phyloP scores from a whole-genome alignment of 768 basidiomycete genomes.

The Hortiboletus campestris region DNA sequence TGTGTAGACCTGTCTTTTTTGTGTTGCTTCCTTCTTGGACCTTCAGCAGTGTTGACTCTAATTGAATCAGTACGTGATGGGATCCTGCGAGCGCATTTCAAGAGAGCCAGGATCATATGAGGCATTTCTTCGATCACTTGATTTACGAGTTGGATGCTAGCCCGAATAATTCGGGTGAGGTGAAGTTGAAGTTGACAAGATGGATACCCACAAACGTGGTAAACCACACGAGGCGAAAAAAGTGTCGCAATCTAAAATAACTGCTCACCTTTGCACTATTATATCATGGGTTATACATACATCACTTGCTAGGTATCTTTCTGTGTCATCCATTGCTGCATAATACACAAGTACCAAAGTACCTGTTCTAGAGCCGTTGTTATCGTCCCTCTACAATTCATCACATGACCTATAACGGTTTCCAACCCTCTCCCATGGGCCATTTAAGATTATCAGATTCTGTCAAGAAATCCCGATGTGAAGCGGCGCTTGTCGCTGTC shows the following conservation, averaged over 20 bases:
- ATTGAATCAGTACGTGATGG: conserved; percentile 53
- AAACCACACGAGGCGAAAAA: neutral
- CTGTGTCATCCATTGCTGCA: conserved; percentile 2
- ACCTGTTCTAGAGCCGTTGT: conserved; percentile 2
- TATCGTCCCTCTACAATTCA: neutral
- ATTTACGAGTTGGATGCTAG: neutral
- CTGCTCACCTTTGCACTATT: conserved; percentile 1
- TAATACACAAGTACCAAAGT: conserved; percentile 20
- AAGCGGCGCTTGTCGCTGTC: neutral
- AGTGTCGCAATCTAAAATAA: neutral
- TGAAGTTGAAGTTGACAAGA: neutral
- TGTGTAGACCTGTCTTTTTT: conserved; percentile 19
- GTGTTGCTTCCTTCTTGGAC: neutral
- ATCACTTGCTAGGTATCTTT: conserved; percentile 23
- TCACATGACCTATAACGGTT: conserved; percentile 28
- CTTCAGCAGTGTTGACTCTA: neutral
- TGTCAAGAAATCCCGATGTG: conserved; percentile 16
- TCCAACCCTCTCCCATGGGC: conserved; percentile 60
- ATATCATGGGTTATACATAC: conserved; percentile 19
- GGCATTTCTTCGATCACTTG: neutral
- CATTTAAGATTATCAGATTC: conserved; percentile 54
- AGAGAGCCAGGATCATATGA: conserved; percentile 49
- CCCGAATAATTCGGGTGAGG: neutral
- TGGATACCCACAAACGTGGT: neutral
- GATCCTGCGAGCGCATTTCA: conserved; percentile 56